Conservation (phyloP, 1,284 basidiomycete species). For the Lignosus rhinocerotis region DNA sequence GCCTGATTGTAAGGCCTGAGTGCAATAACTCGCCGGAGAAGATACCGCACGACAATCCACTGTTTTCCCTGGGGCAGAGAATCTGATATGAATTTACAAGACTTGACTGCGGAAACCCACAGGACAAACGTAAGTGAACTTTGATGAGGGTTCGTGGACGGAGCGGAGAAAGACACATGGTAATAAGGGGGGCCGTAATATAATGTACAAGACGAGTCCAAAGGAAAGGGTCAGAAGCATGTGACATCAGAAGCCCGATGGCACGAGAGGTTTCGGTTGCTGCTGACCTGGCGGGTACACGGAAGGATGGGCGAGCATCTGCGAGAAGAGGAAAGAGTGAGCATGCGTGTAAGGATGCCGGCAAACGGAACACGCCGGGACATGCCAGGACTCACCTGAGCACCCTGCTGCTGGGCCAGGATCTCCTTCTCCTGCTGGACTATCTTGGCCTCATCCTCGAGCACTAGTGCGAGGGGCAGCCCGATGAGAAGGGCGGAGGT, state of each 20-base stretch:
- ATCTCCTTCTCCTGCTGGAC: slow-evolving; percentile 95
- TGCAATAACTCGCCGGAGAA: slow-evolving; percentile 15
- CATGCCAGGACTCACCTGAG: slow-evolving; percentile 48
- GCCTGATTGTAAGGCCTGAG: neutral
- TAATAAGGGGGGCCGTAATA: slow-evolving; percentile 24
- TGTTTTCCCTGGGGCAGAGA: slow-evolving; percentile 2
- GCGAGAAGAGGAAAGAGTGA: slow-evolving; percentile 11
- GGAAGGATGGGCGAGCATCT: slow-evolving; percentile 71
- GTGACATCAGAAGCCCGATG: slow-evolving; percentile 65
- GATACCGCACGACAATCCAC: slow-evolving; percentile 6
- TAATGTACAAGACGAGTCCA: slow-evolving; percentile 15
- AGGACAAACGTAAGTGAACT: slow-evolving; percentile 10
- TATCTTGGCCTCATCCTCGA: slow-evolving; percentile 96
- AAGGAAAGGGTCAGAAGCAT: slow-evolving; percentile 3
- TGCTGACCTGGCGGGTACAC: slow-evolving; percentile 48
- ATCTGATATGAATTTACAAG: neutral
- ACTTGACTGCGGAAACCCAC: slow-evolving; percentile 12
- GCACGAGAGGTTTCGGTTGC: slow-evolving; percentile 68
- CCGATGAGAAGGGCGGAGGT: slow-evolving; percentile 93
- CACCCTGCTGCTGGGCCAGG: slow-evolving; percentile 89
- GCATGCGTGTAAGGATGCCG: slow-evolving; percentile 11
- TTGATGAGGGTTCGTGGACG: slow-evolving; percentile 12
- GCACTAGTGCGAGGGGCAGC: slow-evolving; percentile 86
- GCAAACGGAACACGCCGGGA: slow-evolving; percentile 1
- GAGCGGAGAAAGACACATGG: slow-evolving; percentile 21